Evolutionary conservation across 116 monocot genomes (phyloP), one percentile per base, ranked within the genome.

Genomic region (Dioscorea cayenensis): DNA sequence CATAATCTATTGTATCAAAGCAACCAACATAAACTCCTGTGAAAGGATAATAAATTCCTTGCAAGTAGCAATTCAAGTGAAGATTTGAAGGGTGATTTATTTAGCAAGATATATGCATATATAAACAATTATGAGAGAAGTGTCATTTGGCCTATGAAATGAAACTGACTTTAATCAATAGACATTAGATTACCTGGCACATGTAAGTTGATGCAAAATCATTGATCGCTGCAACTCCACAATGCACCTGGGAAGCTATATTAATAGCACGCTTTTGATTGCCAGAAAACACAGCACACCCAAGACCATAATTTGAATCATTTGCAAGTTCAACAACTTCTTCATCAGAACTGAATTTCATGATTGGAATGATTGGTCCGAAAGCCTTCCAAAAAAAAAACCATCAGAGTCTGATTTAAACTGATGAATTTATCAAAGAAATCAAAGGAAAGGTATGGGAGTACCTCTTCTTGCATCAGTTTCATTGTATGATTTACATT

Each of bases 181-280:
- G 28, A 73, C 12, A 37, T 22, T 55, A 8, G 38, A 28, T 64
- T 85, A 99, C 97, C 97, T 99, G 97, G 65, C 97, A 99, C 97
- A 93, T 99, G 75, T 99, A 99, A 77, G 70, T 81, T 63, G 97
- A 93, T 71, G 97, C 97, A 85, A 99, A 99, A 73, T 99, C 97
- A 79, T 93, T 93, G 62, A 99, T 87, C 61, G 97, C 93, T n/a
- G 90, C 94, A 71, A 99, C 80, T 58, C 93, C 97, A 80, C 94
- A 93, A 28, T 89, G 93, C 61, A 99, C 35, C 67, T 89, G 93
- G 49, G 97, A 93, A 62, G 93, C 94, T 80, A 99, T 99, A 48
- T 75, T 69, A 60, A 82, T 87, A 25, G 97, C 88, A 74, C 94
- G 90, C 75, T 84, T 86, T 74, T 87, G 79, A 70, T 69, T 93